These are phyloP conservation scores for Mentha longifolia DNA, from an alignment of 257 asterid species.

Conservation along the genomic window DNA sequence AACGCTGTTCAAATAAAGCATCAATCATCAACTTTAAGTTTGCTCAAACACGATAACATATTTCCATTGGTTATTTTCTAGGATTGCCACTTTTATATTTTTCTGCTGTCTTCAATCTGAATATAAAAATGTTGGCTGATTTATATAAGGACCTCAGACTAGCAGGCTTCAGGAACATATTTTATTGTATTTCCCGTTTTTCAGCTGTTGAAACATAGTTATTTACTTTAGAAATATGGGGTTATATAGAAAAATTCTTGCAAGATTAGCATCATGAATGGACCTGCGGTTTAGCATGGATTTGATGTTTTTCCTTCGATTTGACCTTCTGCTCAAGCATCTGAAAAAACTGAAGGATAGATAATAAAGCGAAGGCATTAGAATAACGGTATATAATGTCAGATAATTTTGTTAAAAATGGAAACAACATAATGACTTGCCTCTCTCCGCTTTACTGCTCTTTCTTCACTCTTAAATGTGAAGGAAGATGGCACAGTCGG, in stretches of 20 bases:
- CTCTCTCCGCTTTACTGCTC: constrained; percentile 87
- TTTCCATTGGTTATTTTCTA: background rate
- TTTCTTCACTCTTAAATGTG: constrained; percentile 79
- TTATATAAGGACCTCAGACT: background rate
- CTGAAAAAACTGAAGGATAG: constrained; percentile 59
- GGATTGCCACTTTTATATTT: background rate
- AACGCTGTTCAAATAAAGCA: background rate
- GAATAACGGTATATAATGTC: constrained; percentile 15
- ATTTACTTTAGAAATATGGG: constrained; percentile 5
- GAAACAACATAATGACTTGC: constrained; percentile 41
- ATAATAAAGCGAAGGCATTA: constrained; percentile 30
- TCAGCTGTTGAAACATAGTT: background rate
- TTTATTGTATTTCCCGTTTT: background rate
- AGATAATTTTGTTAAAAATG: background rate
- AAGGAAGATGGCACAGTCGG: constrained; percentile 55
- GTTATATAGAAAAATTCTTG: constrained; percentile 8
- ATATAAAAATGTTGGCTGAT: background rate
- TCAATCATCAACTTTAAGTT: background rate
- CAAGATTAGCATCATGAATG: constrained; percentile 16
- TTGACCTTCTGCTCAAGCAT: constrained; percentile 66
- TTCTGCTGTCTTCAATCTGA: background rate
- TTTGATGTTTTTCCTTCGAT: constrained; percentile 48
- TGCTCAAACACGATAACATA: background rate
- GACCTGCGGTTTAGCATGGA: constrained; percentile 62
- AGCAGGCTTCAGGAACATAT: background rate